Evolutionary conservation across 495 filamentous ascomycete genomes (phyloP).

Genomic region (Aspergillus baeticus): DNA sequence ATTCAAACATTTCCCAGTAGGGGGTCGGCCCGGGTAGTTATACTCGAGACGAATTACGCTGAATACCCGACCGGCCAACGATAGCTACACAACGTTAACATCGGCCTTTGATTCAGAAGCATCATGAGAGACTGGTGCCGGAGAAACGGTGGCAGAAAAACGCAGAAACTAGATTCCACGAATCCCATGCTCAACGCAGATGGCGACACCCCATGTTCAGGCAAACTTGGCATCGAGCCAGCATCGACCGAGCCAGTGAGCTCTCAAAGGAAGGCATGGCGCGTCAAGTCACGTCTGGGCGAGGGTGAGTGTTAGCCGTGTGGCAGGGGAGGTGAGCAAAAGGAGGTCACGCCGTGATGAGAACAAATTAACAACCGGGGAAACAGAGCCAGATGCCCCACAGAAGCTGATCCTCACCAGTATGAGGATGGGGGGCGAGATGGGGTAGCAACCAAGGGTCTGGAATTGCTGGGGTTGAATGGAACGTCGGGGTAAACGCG

Average conservation of each 20-base stretch:
- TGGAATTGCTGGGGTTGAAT: background rate
- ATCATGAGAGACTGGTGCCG: slow-evolving; percentile 9
- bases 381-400: background rate
- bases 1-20: background rate
- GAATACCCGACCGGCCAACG: slow-evolving; percentile 4
- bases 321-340: slow-evolving; percentile 4
- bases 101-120: slow-evolving; percentile 4
- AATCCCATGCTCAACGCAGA: slow-evolving; percentile 13
- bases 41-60: background rate
- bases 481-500: slow-evolving; percentile 2
- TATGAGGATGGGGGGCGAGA: background rate
- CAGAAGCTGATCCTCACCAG: slow-evolving; percentile 3
- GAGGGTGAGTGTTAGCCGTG: background rate
- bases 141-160: slow-evolving; percentile 11
- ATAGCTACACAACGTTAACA: background rate
- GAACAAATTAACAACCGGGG: slow-evolving; percentile 11
- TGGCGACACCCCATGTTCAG: background rate
- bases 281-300: slow-evolving; percentile 15
- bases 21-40: slow-evolving; percentile 11
- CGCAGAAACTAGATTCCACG: slow-evolving; percentile 18
- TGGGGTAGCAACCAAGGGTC: background rate
- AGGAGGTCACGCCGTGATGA: slow-evolving; percentile 6
- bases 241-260: background rate
- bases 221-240: slow-evolving; percentile 7
- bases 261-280: background rate